Evolutionary conservation across 257 asterid species (phyloP), one percentile per base, ranked within the genome.

Genomic region (Lithospermum erythrorhizon): DNA sequence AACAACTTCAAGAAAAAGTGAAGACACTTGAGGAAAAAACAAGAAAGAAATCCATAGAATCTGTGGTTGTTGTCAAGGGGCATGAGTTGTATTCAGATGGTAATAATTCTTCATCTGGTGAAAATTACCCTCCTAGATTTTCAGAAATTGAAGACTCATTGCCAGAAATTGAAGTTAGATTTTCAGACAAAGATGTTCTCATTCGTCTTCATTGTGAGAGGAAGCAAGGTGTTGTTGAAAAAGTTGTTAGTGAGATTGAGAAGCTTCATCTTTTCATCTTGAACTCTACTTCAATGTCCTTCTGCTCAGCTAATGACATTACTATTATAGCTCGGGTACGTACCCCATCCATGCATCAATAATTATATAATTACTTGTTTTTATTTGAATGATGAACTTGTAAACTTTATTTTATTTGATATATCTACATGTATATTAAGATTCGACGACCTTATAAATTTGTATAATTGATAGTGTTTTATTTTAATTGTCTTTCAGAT

Each of bases 301-400:
- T 78, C 23, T 83, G 61, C 45, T 74, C 32, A 1, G 56, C 76
- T 29, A 65, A 73, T 14, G 78, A 78, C 58, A 71, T 81, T 25
- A 78, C 84, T 25, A 66, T 81, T 19, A 58, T 75, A 17, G 87
- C 87, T 8, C 77, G 78, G 83, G 87, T 78, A 72, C 25, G 19
- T 11, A 41, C 3, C 3, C 18, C 45, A 3, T 32, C 8, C 18
- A 41, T 27, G 32, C 32, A 27, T 27, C 32, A 5, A 27, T 27
- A 27, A 27, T 27, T 27, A 27, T 27, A 27, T 27, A 27, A 6
- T 27, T 7, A 27, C 14, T 35, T 13, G 45, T 7, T 35, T 32
- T 35, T 35, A 35, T 35, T 35, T 35, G 45, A 35, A 35, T 35
- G 45, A 35, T 35, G 45, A 7, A 4, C 45, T 35, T 6, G 1